Conservation (phyloP, 495 filamentous ascomycete genomes). For the Corynascus novoguineensis region DNA sequence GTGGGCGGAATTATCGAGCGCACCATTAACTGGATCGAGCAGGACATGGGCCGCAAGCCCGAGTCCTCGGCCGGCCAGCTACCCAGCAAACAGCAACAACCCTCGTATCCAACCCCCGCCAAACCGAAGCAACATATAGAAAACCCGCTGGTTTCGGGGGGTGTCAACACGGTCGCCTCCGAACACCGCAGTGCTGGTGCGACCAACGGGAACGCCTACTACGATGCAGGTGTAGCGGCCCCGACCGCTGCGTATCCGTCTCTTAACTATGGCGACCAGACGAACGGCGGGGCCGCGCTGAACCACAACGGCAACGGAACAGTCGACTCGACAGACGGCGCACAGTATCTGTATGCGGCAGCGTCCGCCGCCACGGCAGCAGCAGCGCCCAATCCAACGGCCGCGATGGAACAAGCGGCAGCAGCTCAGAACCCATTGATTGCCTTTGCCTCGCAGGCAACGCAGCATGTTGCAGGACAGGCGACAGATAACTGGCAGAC, state of each 20-base stretch:
- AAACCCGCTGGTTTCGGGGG: neutral
- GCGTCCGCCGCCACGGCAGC: slow-evolving; percentile 15
- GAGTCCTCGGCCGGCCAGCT: slow-evolving; percentile 9
- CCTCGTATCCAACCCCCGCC: slow-evolving; percentile 11
- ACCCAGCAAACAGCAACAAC: slow-evolving; percentile 13
- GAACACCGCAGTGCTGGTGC: slow-evolving; percentile 17
- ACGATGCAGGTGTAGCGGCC: slow-evolving; percentile 15
- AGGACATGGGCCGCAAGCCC: slow-evolving; percentile 31
- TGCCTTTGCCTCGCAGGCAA: slow-evolving; percentile 34
- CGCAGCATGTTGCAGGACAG: slow-evolving; percentile 30
- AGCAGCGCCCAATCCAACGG: neutral
- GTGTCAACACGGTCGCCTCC: neutral
- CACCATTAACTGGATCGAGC: slow-evolving; percentile 42
- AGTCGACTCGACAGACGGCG: slow-evolving; percentile 15
- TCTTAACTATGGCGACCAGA: slow-evolving; percentile 19
- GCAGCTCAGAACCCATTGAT: slow-evolving; percentile 26
- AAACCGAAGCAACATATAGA: slow-evolving; percentile 4
- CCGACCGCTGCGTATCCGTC: slow-evolving; percentile 22
- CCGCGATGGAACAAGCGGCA: slow-evolving; percentile 11
- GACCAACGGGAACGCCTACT: slow-evolving; percentile 27
- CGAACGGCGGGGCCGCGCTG: neutral
- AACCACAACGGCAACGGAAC: slow-evolving; percentile 29
- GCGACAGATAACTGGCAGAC: slow-evolving; percentile 26
- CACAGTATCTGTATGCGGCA: slow-evolving; percentile 23
- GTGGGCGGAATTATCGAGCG: slow-evolving; percentile 38